Base-by-base conservation (phyloP, 768 basidiomycete genomes). In the Termitomyces sp. region DNA sequence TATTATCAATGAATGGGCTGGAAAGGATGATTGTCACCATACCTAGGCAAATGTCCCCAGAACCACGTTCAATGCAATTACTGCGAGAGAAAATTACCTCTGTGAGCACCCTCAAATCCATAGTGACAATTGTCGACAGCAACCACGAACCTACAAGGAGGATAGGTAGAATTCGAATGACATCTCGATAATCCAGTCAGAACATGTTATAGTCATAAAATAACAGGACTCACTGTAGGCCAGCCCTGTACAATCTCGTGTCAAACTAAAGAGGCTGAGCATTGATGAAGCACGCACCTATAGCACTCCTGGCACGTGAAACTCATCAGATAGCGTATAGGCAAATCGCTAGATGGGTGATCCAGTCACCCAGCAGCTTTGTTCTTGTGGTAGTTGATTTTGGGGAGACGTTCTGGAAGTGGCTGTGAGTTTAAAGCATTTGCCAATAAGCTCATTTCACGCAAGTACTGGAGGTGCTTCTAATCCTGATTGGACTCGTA, bases 331-430 rank as follows among this genome's bases (percentile, higher is more conserved):
- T 10, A n/a, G 9, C 3, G 18, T 9, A 47, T 10, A 32, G 30
- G 20, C 14, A 9, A 32, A 5, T n/a, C 5, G 30, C 12, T 8
- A 32, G n/a, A 30, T 8, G 20, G 30, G 32, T 4, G 20, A 10
- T 33, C 47, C 32, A 48, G 32, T 13, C 12, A 48, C 20, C 47
- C 20, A 22, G 12, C n/a, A n/a, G 3, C 33, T 14, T 22, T 22
- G 12, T 13, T 47, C 26, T 30, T 30, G 18, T 47, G 5, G 27
- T 47, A 16, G 18, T 43, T 22, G 42, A 7, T 27, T 22, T 53
- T 24, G 34, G n/a, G 40, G 24, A 24, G 5, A 30, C 27, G 82
- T 79, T 5, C 53, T 80, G 13, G 74, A 79, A 55, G 71, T 76
- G 50, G 71, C 68, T 13, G 46, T 47, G 16, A 18, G 4, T 32